phyloP scores from a whole-genome alignment of 2,329 filamentous ascomycete genomes.

The Cryphonectria parasitica region DNA sequence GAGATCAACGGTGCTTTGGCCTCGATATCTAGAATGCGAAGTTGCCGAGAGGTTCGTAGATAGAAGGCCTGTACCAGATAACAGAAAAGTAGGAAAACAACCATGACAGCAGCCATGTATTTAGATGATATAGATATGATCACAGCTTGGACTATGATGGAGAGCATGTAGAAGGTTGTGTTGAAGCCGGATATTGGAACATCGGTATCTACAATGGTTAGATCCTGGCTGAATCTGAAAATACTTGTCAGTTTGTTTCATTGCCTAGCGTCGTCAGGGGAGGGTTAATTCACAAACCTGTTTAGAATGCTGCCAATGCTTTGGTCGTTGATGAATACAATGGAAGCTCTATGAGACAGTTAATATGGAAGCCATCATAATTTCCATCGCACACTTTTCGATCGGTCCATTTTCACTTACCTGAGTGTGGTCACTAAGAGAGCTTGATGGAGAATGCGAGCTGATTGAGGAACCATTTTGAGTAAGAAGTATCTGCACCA shows the following conservation, averaged over 20 bases:
- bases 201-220: background rate
- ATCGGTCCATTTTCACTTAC: background rate
- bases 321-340: background rate
- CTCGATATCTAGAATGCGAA: constrained; percentile 48
- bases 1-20: constrained; percentile 46
- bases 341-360: background rate
- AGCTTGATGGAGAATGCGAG: background rate
- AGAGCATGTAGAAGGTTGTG: background rate
- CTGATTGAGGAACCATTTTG: background rate
- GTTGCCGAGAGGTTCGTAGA: constrained; percentile 47
- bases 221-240: background rate
- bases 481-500: background rate
- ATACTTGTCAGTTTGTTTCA: background rate
- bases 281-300: background rate
- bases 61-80: constrained; percentile 44
- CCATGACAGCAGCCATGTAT: background rate
- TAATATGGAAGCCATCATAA: background rate
- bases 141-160: background rate
- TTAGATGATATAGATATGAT: background rate
- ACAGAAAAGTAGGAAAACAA: background rate
- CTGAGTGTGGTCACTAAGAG: background rate
- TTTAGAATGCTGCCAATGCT: background rate
- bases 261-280: too few species aligned
- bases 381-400: background rate
- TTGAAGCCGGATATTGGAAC: background rate